Evolutionary conservation across 495 filamentous ascomycete genomes (phyloP), one percentile per base, ranked within the genome.

Genomic region (Filosporella fistucella): DNA sequence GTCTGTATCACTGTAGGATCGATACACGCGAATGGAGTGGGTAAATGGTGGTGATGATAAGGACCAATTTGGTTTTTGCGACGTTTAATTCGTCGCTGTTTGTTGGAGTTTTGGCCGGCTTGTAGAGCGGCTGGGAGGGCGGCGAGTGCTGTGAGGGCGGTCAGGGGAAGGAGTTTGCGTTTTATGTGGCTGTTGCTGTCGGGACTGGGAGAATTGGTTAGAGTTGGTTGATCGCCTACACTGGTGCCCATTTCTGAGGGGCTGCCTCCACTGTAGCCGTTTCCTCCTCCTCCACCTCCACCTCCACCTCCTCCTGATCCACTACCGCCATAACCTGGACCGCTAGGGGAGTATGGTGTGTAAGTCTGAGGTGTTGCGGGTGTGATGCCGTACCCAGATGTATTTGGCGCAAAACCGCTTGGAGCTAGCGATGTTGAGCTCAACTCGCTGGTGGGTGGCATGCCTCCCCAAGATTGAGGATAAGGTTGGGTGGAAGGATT

Each of bases 11-110:
- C 35, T 3, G 5, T 6, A 21, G 35, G 35, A 16, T 20, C 18
- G 7, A 38, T 16, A 38, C 35, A 38, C 4, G 3, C 4, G 16
- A 4, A 21, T 4, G 17, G 8, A 8, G 35, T 4, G 35, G 20
- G n/a, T 16, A 38, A 21, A n/a, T 38, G 35, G 35, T 38, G 35
- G 18, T 38, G 35, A 22, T 38, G 35, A n/a, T 38, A 38, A 4
- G 35, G 35, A 8, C 16, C 35, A n/a, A 38, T 9, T 21, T 38
- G 35, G 35, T 38, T 38, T 13, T 38, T 38, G 17, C 35, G 35
- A 3, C 35, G 35, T 21, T 38, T 38, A 17, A 35, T 17, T 12
- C 33, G 33, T 7, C n/a, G 33, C 17, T 38, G 35, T 6, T 21
- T 20, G 6, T 16, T 36, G 35, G 20, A 21, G 9, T 38, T 20